These are phyloP conservation scores for Annulohypoxylon bovei DNA, from an alignment of 495 filamentous ascomycete genomes.

Conservation along the genomic window DNA sequence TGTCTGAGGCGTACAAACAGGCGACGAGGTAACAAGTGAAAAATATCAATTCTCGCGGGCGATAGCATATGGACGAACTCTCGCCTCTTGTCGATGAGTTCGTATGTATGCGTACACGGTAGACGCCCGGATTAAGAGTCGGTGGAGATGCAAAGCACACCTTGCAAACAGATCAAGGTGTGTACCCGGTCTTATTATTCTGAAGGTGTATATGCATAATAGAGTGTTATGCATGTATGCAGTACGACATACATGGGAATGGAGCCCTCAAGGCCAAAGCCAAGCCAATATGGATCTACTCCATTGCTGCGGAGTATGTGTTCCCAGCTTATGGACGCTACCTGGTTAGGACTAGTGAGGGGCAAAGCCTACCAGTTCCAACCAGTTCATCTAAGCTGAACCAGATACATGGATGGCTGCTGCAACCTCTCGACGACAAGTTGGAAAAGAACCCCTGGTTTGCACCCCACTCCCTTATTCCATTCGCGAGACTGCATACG, in stretches of 20 bases:
- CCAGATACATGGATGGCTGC: conserved; percentile 23
- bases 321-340: conserved; percentile 8
- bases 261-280: background rate
- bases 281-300: conserved; percentile 14
- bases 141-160: conserved; percentile 3
- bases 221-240: conserved; percentile 30
- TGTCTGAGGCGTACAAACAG: background rate
- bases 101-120: conserved; percentile 6
- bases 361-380: conserved; percentile 2
- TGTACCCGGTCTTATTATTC: conserved; percentile 28
- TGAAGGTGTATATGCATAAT: conserved; percentile 27
- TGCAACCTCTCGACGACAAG: conserved; percentile 28
- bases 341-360: conserved; percentile 35
- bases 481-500: conserved; percentile 21
- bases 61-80: conserved; percentile 21
- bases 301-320: conserved; percentile 29
- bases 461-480: conserved; percentile 15
- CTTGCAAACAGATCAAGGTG: conserved; percentile 6
- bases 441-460: conserved; percentile 20
- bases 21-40: conserved; percentile 3
- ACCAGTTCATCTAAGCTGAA: conserved; percentile 27
- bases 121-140: conserved; percentile 19
- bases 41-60: conserved; percentile 9
- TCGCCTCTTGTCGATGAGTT: conserved; percentile 8
- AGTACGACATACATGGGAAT: conserved; percentile 23